Base-by-base conservation (phyloP, 169 alveolate species). In the Cryptosporidium baileyi region DNA sequence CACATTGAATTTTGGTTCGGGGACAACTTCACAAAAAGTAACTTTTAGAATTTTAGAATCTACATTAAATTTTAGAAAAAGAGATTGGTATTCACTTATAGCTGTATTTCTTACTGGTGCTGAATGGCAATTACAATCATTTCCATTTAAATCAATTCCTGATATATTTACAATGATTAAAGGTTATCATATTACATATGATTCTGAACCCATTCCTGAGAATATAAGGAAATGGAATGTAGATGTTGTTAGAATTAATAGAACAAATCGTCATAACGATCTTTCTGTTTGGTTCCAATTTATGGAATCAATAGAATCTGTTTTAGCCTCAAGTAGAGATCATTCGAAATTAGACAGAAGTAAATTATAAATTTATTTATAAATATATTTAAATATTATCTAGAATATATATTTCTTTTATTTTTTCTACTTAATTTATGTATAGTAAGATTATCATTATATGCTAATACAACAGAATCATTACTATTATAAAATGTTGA, bases 201-300 rank as follows among this genome's bases (percentile, higher is more conserved):
- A 74, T 40, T 74, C 85, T 8, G 85, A 74, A 24, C 67, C 85
- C 15, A 74, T 74, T 34, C 85, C 85, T n/a, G 85, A 74, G 38
- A 74, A 74, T 24, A 74, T 74, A 19, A 32, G 85, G 36, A 74
- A 74, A 41, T 74, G 85, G 85, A 74, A 74, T 36, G 85, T 74
- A 22, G 85, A 74, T 38, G 85, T 74, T 54, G 85, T 74, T 13
- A 51, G 85, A 22, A 74, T 74, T 17, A 74, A 74, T 22, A 74
- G 85, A 40, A 74, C 85, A 74, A 74, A 57, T 36, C 85, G 85
- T 19, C 85, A 74, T 54, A 74, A 74, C 19, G 85, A 74, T 34
- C 60, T 74, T 28, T 74, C 85, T 24, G 85, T 74, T 22, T 74
- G 85, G 85, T 57, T 74, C 36, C 85, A 74, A 59, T 51, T 74